Evolutionary conservation across 2,329 filamentous ascomycete species (phyloP).

Genomic region (Kalaharituber pfeilii): DNA sequence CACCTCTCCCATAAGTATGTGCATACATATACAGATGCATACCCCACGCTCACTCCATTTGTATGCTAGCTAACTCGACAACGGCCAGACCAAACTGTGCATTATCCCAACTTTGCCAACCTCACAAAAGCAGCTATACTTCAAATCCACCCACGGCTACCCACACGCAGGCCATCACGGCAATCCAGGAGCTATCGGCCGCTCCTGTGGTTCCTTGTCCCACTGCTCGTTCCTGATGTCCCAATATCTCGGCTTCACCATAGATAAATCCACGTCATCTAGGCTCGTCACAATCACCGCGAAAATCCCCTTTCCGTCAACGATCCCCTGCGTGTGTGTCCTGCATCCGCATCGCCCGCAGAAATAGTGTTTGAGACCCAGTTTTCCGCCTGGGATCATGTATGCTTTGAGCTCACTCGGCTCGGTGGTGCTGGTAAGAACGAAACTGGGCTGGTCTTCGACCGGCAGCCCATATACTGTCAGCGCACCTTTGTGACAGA

Average conservation of each 20-base stretch:
- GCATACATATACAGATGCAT: too few species aligned
- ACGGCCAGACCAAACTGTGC: too few species aligned
- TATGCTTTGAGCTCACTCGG: not conserved
- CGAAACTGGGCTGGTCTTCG: not conserved
- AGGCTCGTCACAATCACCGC: not conserved
- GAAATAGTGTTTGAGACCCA: not conserved
- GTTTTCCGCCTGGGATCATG: not conserved
- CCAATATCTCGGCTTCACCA: not conserved
- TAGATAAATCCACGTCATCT: not conserved
- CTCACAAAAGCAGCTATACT: too few species aligned
- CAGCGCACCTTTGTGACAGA: conserved; percentile 1
- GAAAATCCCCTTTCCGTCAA: not conserved
- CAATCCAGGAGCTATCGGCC: not conserved
- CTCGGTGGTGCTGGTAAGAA: not conserved
- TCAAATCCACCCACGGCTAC: too few species aligned
- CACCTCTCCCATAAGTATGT: too few species aligned
- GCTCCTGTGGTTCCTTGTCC: not conserved
- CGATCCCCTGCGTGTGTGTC: not conserved
- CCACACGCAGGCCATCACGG: too few species aligned
- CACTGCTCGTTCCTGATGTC: not conserved
- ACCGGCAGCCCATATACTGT: not conserved
- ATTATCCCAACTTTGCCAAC: too few species aligned
- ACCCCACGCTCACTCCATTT: too few species aligned
- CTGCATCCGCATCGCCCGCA: not conserved
- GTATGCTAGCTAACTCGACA: too few species aligned